Conservation (phyloP, 768 basidiomycete genomes). For the Pleurotus giganteus region DNA sequence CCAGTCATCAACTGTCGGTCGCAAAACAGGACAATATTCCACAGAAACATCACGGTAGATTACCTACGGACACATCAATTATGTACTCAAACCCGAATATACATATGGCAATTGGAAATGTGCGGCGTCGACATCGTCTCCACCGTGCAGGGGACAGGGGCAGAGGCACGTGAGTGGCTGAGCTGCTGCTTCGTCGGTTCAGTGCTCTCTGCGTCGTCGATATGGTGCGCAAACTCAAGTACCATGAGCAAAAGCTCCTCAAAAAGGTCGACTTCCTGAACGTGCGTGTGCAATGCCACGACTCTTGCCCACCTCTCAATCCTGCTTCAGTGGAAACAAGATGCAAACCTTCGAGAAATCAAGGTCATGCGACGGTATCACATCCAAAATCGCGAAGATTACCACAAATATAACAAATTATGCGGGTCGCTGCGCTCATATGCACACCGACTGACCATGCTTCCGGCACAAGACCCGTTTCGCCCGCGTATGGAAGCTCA, state of each 20-base stretch:
- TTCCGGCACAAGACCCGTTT: constrained; percentile 89
- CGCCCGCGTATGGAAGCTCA: constrained; percentile 81
- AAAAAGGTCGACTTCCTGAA: constrained; percentile 97
- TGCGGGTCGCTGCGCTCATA: constrained; percentile 83
- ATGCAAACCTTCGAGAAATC: constrained; percentile 86
- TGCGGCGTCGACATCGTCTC: too few species aligned
- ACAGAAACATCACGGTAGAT: too few species aligned
- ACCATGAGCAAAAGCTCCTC: constrained; percentile 93
- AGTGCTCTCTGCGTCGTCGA: too few species aligned
- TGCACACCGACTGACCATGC: constrained; percentile 82
- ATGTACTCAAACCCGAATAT: too few species aligned
- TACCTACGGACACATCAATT: too few species aligned
- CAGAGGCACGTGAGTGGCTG: too few species aligned
- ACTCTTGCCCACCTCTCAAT: not conserved
- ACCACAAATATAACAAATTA: constrained; percentile 98
- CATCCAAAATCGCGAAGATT: constrained; percentile 91
- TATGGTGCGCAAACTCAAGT: constrained; percentile 93
- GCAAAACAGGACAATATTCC: too few species aligned
- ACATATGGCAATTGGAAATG: too few species aligned
- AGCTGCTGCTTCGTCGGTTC: too few species aligned
- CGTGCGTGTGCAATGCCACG: constrained; percentile 40
- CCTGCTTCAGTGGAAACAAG: constrained; percentile 87
- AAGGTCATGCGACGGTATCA: constrained; percentile 96
- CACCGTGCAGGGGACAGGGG: too few species aligned
- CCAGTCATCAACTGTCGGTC: too few species aligned